A percentile compares a stretch with the other conserved stretches of the same genome.
These are phyloP conservation scores for Neonectria faginata DNA, from an alignment of 2,329 filamentous ascomycete species.

Conservation along the genomic window DNA sequence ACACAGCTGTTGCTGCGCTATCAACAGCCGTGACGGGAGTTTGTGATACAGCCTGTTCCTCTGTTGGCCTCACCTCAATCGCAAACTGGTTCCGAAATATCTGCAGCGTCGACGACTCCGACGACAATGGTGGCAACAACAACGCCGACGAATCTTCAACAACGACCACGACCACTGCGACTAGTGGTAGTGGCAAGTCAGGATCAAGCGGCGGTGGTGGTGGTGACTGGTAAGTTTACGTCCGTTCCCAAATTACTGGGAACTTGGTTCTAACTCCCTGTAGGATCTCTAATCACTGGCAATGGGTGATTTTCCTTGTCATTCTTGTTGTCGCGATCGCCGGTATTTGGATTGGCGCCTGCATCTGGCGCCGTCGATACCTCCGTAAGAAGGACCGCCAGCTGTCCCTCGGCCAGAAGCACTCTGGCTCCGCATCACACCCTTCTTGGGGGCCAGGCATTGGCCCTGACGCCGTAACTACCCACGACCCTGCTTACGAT, in stretches of 20 bases:
- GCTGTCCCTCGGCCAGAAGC: constrained; percentile 51
- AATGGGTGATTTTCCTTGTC: constrained; percentile 86
- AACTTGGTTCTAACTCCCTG: constrained; percentile 14
- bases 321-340: constrained; percentile 77
- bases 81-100: constrained; percentile 77
- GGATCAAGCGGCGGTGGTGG: constrained; percentile 52
- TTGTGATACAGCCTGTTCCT: constrained; percentile 70
- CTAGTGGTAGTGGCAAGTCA: constrained; percentile 26
- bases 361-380: constrained; percentile 79
- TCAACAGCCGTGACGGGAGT: constrained; percentile 67
- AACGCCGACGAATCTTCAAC: constrained; percentile 31
- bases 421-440: constrained; percentile 52
- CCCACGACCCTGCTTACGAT: constrained; percentile 46
- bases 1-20: constrained; percentile 68
- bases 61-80: constrained; percentile 65
- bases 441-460: constrained; percentile 53
- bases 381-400: constrained; percentile 75
- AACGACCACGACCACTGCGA: constrained; percentile 25
- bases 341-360: constrained; percentile 73
- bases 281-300: constrained; percentile 77
- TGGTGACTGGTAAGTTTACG: constrained; percentile 60
- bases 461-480: constrained; percentile 41
- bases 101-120: constrained; percentile 62
- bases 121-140: constrained; percentile 25
- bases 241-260: neutral